Evolutionary conservation across 1,284 basidiomycete genomes (phyloP), one percentile per base, ranked within the genome.

Genomic region (Coriolopsis trogii): DNA sequence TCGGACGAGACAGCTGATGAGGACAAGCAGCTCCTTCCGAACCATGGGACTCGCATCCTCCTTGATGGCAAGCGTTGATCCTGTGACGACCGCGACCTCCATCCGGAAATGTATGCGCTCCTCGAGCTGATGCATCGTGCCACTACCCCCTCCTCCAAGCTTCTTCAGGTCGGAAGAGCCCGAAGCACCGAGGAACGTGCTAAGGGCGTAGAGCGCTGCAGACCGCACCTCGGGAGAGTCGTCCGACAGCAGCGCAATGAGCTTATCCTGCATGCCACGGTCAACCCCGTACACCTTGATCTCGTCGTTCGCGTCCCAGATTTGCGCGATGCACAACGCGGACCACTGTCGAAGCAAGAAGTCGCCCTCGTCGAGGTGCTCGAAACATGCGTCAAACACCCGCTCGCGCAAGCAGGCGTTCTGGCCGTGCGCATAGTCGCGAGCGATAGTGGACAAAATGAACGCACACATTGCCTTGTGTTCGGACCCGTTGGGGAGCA

Each of bases 391-490:
- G 58, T 96, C 91, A 64, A 99, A 94, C 0, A 98, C 93, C 23
- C 87, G 80, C 58, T 93, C 91, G 51, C 83, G 79, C 70, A 91
- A 84, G 67, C 93, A 96, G 0, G 92, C 93, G 46, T 83, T 81
- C 70, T 99, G 95, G 2, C 95, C 96, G 0, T 82, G 81, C 6
- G 84, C 81, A 68, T 90, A 95, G 63, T 95, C 94, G 20, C 96
- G 87, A 49, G 91, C 90, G 53, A 98, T 87, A 24, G 95, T 88
- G n/a, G 91, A 84, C 20, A 99, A 84, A 62, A 98, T 95, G 73
- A 98, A 99, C 0, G 95, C 93, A 67, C 95, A 99, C 96, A 99
- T 99, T 0, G 96, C 96, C 53, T 95, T 93, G 70, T 99, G 95
- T 70, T 99, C 96, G 13, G 93, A 92, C 43, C 89, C 87, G 70